phyloP scores from a whole-genome alignment of 352 stramenopile genomes.

The Phytophthora idaei region DNA sequence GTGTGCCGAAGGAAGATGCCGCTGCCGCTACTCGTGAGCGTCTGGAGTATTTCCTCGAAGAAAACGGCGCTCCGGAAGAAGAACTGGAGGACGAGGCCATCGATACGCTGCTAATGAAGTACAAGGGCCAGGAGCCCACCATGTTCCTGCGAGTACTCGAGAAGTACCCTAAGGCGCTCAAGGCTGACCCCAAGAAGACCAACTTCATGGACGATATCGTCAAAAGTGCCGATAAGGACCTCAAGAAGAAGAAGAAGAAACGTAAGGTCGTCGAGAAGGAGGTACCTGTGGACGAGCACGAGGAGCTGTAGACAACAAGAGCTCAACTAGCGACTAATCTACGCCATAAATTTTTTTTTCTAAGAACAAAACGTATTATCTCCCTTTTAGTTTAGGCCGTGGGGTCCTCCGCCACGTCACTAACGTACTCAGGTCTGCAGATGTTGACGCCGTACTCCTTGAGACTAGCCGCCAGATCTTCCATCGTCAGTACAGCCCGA shows the following conservation, averaged over 20 bases:
- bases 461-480: slow-evolving; percentile 75
- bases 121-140: slow-evolving; percentile 61
- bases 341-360: slow-evolving; percentile 7
- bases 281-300: slow-evolving; percentile 38
- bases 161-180: slow-evolving; percentile 67
- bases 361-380: slow-evolving; percentile 2
- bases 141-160: slow-evolving; percentile 67
- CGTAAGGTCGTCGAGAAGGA: slow-evolving; percentile 19
- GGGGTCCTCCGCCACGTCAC: slow-evolving; percentile 53
- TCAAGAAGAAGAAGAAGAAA: slow-evolving; percentile 32
- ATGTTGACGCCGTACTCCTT: slow-evolving; percentile 85
- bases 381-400: slow-evolving; percentile 7
- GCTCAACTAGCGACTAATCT: neutral
- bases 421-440: slow-evolving; percentile 83
- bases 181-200: slow-evolving; percentile 45
- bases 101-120: slow-evolving; percentile 66
- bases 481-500: slow-evolving; percentile 68
- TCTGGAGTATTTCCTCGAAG: slow-evolving; percentile 60
- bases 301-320: slow-evolving; percentile 31
- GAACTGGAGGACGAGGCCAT: slow-evolving; percentile 47
- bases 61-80: slow-evolving; percentile 43
- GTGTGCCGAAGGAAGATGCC: slow-evolving; percentile 41
- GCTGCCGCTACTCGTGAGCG: slow-evolving; percentile 45
- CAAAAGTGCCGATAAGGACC: slow-evolving; percentile 20
- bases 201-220: slow-evolving; percentile 70